A percentile compares a stretch with the other conserved stretches of the same genome.
These are phyloP conservation scores for Colletotrichum costaricense DNA, from an alignment of 2,329 filamentous ascomycete species.

Conservation along the genomic window DNA sequence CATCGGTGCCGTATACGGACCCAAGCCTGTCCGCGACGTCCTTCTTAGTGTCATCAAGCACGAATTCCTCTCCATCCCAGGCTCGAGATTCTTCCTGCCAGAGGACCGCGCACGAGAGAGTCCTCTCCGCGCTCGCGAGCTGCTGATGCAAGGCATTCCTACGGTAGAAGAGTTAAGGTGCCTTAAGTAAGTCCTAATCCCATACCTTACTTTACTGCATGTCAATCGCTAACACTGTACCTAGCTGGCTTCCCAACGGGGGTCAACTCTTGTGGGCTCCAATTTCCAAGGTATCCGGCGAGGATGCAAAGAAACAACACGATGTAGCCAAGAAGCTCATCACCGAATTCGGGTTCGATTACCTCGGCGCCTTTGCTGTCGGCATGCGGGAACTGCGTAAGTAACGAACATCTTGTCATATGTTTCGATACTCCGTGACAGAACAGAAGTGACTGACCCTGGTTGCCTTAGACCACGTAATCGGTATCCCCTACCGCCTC, in stretches of 20 bases:
- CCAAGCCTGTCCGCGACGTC: slow-evolving; percentile 44
- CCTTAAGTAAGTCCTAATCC: slow-evolving; percentile 38
- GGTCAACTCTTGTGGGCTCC: slow-evolving; percentile 51
- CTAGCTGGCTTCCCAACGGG: slow-evolving; percentile 50
- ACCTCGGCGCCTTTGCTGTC: slow-evolving; percentile 44
- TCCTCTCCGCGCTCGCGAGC: slow-evolving; percentile 40
- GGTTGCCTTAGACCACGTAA: slow-evolving; percentile 54
- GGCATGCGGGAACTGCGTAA: slow-evolving; percentile 43
- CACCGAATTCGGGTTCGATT: slow-evolving; percentile 43
- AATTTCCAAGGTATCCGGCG: slow-evolving; percentile 47
- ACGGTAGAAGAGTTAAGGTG: slow-evolving; percentile 53
- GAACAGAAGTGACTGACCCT: not conserved
- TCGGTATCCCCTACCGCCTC: slow-evolving; percentile 63
- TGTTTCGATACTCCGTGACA: not conserved
- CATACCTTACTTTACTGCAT: slow-evolving; percentile 45
- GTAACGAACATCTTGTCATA: not conserved
- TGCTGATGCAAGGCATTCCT: slow-evolving; percentile 48
- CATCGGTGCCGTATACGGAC: slow-evolving; percentile 55
- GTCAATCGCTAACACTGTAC: slow-evolving; percentile 56
- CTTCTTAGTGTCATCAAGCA: slow-evolving; percentile 47
- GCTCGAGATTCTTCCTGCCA: slow-evolving; percentile 48
- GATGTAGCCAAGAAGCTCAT: slow-evolving; percentile 42
- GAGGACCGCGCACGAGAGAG: slow-evolving; percentile 46
- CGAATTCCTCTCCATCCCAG: slow-evolving; percentile 46
- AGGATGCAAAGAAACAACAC: slow-evolving; percentile 48